Evolutionary conservation across 805 yeast species (phyloP).

Genomic region (Yarrowia sp.): DNA sequence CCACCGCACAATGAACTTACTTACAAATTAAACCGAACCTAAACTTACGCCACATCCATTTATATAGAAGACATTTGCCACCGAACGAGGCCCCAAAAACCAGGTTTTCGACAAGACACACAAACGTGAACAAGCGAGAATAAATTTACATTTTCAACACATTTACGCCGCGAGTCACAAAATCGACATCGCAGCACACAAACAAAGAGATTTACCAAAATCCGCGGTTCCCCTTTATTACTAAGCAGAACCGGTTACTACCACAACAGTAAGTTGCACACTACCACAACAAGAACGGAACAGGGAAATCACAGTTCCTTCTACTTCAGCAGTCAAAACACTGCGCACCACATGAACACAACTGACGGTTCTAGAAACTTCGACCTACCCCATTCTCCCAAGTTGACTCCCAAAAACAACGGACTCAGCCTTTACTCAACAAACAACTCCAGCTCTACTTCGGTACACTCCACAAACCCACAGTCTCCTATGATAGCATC

Average conservation of each 20-base stretch:
- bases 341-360: constrained; percentile 21
- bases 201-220: not conserved
- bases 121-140: not conserved
- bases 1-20: constrained; percentile 6
- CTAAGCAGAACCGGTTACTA: constrained; percentile 1
- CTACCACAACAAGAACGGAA: not conserved
- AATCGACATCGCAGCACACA: not conserved
- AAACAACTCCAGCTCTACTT: constrained; percentile 17
- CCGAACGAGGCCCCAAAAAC: not conserved
- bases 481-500: constrained; percentile 24
- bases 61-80: constrained; percentile 12
- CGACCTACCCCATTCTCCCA: constrained; percentile 24
- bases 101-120: not conserved
- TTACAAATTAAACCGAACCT: constrained; percentile 21
- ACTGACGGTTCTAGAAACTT: constrained; percentile 23
- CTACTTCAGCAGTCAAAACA: not conserved
- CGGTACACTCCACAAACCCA: constrained; percentile 3
- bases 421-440: constrained; percentile 21
- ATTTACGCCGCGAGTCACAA: not conserved
- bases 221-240: not conserved
- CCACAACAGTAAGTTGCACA: constrained; percentile 7
- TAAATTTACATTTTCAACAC: not conserved
- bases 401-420: constrained; percentile 20
- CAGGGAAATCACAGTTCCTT: not conserved
- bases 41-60: not conserved